Evolutionary conservation across 192 early-diverging fungal genomes (phyloP).

Genomic region (Rhizophagus prolifer): DNA sequence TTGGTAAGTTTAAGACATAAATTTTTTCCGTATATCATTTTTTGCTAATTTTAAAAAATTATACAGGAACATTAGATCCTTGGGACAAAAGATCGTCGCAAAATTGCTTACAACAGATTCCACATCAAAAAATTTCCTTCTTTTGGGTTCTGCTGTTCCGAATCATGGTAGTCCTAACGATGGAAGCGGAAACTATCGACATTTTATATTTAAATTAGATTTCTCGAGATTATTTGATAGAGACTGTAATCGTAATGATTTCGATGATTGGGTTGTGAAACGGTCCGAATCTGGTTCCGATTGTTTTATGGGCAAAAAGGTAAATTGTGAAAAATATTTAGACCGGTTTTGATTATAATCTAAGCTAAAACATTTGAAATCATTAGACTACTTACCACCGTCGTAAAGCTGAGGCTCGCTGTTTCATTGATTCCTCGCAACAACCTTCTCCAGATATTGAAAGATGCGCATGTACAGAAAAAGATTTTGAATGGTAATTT

Average conservation of each 20-base stretch:
- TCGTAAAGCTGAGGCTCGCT: slow-evolving; percentile 72
- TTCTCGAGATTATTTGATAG: slow-evolving; percentile 59
- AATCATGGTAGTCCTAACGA: neutral
- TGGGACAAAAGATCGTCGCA: slow-evolving; percentile 56
- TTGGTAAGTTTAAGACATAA: slow-evolving; percentile 51
- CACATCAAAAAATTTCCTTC: slow-evolving; percentile 68
- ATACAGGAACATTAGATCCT: slow-evolving; percentile 38
- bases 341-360: neutral
- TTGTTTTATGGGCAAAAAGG: slow-evolving; percentile 83
- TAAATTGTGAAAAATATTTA: neutral
- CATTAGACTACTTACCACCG: slow-evolving; percentile 65
- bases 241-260: slow-evolving; percentile 69
- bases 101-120: slow-evolving; percentile 78
- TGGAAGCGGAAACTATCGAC: slow-evolving; percentile 39
- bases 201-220: slow-evolving; percentile 68
- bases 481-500: slow-evolving; percentile 78
- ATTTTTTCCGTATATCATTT: neutral
- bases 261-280: slow-evolving; percentile 73
- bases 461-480: slow-evolving; percentile 72
- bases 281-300: slow-evolving; percentile 52
- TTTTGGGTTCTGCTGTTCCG: slow-evolving; percentile 31
- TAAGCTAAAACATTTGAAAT: neutral
- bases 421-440: slow-evolving; percentile 51
- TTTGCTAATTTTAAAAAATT: neutral
- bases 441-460: slow-evolving; percentile 56